Evolutionary conservation across 169 alveolate species (phyloP), one percentile per base, ranked within the genome.

Genomic region (Eimeria sp.): DNA sequence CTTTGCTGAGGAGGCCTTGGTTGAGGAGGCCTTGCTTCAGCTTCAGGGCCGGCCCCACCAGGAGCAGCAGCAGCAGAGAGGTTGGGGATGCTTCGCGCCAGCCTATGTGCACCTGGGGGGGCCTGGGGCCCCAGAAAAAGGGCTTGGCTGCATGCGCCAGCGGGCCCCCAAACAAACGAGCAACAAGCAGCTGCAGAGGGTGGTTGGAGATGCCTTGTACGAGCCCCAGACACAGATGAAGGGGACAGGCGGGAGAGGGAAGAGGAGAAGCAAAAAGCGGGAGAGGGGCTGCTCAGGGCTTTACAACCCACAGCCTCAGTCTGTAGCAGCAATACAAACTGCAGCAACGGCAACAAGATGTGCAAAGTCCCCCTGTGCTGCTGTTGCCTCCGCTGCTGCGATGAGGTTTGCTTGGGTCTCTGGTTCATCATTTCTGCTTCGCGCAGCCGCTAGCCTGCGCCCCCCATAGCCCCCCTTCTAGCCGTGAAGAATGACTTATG

Each of bases 381-480:
- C 49, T 43, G 49, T 4, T 43, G 49, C 49, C 4, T 1, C 49
- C 49, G 77, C 46, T 68, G 46, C 49, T 68, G 77, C 77, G 30
- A 23, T 8, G 20, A 30, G 40, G 77, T 18, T 46, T 27, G 23
- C 77, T 68, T 30, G 46, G 77, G 46, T 68, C 77, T 68, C n/a
- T 23, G 77, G 0, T 68, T 40, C 77, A 27, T 11, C 77, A 68
- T 68, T 68, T 27, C 77, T 68, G 46, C 77, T 68, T 46, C 9
- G 6, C 4, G 46, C 77, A 68, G 77, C 77, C 23, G 46, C 77
- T 20, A 23, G 40, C 46, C 6, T 27, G 77, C 46, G 46, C 46
- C 77, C 77, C 71, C 77, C 77, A 30, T 46, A 46, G 77, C 46
- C 46, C 77, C 77, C 77, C 46, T 18, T 68, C 25, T 68, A 68